phyloP scores from a whole-genome alignment of 441 rosid genomes.

The Populus hybrid region DNA sequence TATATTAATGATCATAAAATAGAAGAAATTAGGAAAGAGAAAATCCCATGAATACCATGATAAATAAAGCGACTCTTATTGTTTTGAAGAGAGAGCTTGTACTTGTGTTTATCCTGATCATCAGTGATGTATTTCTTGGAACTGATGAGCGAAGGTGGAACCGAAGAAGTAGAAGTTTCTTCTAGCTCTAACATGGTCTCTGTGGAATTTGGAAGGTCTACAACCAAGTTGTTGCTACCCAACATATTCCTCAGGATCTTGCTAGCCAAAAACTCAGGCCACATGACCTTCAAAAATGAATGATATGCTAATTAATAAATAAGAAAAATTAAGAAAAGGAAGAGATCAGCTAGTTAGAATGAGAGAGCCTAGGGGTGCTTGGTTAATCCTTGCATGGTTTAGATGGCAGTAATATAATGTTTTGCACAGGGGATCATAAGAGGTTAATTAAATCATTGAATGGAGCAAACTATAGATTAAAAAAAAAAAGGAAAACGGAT shows the following conservation, averaged over 20 bases:
- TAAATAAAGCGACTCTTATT: not conserved
- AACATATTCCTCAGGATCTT: not conserved
- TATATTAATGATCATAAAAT: not conserved
- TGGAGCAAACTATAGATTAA: not conserved
- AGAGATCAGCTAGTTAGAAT: not conserved
- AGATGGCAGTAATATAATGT: not conserved
- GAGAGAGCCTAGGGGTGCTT: not conserved
- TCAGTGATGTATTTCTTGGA: not conserved
- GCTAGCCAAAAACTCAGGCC: not conserved
- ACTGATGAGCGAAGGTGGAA: not conserved
- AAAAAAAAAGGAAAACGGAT: not conserved
- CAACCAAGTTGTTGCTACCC: not conserved
- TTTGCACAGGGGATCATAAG: not conserved
- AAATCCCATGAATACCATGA: not conserved
- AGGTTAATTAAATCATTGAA: not conserved
- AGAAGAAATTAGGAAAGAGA: not conserved
- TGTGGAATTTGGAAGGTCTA: not conserved
- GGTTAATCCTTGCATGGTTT: not conserved
- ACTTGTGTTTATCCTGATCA: not conserved
- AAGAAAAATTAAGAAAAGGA: not conserved
- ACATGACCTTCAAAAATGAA: slow-evolving; percentile 1
- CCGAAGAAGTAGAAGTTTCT: not conserved
- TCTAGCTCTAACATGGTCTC: not conserved
- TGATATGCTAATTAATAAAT: not conserved
- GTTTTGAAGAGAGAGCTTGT: not conserved